phyloP scores from a whole-genome alignment of 768 basidiomycete species.

The Asterophora lycoperdoides region DNA sequence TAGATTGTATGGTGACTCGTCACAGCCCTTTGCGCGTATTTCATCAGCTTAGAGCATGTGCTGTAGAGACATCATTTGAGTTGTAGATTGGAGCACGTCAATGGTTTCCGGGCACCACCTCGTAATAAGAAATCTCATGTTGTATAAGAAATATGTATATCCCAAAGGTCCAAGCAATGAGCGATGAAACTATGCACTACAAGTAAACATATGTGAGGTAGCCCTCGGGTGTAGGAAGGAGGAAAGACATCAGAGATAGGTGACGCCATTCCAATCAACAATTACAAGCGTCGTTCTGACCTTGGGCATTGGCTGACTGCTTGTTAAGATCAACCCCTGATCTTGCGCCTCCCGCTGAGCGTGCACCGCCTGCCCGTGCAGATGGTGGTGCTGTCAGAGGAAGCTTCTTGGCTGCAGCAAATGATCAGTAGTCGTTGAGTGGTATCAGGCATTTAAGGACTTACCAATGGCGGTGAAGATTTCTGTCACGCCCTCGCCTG shows the following conservation, averaged over 20 bases:
- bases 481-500: conserved; percentile 79
- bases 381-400: conserved; percentile 74
- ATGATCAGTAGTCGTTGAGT: conserved; percentile 5
- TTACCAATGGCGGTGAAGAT: conserved; percentile 84
- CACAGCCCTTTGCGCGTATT: too few relatives aligned
- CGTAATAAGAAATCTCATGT: conserved; percentile 13
- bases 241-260: conserved; percentile 11
- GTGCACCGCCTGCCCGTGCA: conserved; percentile 50
- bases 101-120: too few relatives aligned
- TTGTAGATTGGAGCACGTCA: too few relatives aligned
- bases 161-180: conserved; percentile 35
- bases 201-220: conserved; percentile 23
- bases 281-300: conserved; percentile 68
- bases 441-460: conserved; percentile 17
- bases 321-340: conserved; percentile 81
- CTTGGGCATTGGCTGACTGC: conserved; percentile 45
- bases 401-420: conserved; percentile 73
- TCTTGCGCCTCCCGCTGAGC: conserved; percentile 48
- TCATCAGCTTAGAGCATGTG: too few relatives aligned
- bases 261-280: conserved; percentile 43
- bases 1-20: background rate
- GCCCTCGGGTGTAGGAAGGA: conserved; percentile 17
- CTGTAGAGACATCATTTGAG: too few relatives aligned
- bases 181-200: conserved; percentile 28
- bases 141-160: conserved; percentile 35